Percentiles rank a stretch among this genome's conserved stretches.
Conservation (phyloP, 2,329 filamentous ascomycete species). For the Aspergillus japonicus region DNA sequence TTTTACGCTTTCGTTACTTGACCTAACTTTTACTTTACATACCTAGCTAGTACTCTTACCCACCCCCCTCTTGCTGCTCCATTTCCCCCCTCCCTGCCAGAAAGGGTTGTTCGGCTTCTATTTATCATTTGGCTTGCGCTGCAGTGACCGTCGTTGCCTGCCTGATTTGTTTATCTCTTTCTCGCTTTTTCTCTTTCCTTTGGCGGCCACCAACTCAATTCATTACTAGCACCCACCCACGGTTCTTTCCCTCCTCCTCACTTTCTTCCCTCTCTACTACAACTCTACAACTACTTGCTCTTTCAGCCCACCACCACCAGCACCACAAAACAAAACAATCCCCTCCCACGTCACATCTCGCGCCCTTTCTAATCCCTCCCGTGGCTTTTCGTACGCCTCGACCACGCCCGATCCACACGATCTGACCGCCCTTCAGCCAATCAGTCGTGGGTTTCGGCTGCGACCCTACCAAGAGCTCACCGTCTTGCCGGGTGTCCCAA, state of each 20-base stretch:
- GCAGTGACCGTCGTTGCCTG: slow-evolving; percentile 3
- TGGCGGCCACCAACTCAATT: not conserved
- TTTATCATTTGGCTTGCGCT: slow-evolving; percentile 18
- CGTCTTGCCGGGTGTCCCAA: slow-evolving; percentile 27
- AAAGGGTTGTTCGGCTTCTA: slow-evolving; percentile 22
- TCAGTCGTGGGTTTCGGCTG: slow-evolving; percentile 15
- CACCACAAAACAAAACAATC: too few relatives aligned
- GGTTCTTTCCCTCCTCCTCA: not conserved
- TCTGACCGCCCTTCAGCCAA: slow-evolving; percentile 24
- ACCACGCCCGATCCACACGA: slow-evolving; percentile 16
- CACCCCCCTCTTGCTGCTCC: slow-evolving; percentile 18
- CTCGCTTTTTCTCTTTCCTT: not conserved
- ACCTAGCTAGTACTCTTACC: too few relatives aligned
- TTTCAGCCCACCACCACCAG: not conserved
- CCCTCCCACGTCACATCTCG: not conserved
- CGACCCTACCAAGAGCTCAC: slow-evolving; percentile 15
- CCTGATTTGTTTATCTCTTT: slow-evolving; percentile 5
- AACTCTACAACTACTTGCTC: not conserved
- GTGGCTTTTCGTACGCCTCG: not conserved
- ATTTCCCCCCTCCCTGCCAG: slow-evolving; percentile 4
- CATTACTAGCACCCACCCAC: not conserved
- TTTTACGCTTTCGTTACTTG: slow-evolving; percentile 2
- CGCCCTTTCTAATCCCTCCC: not conserved
- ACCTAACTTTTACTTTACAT: slow-evolving; percentile 4
- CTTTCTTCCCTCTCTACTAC: not conserved